Evolutionary conservation across 805 yeast genomes (phyloP), one percentile per base, ranked within the genome.

Genomic region (Cyberlindnera petersonii): DNA sequence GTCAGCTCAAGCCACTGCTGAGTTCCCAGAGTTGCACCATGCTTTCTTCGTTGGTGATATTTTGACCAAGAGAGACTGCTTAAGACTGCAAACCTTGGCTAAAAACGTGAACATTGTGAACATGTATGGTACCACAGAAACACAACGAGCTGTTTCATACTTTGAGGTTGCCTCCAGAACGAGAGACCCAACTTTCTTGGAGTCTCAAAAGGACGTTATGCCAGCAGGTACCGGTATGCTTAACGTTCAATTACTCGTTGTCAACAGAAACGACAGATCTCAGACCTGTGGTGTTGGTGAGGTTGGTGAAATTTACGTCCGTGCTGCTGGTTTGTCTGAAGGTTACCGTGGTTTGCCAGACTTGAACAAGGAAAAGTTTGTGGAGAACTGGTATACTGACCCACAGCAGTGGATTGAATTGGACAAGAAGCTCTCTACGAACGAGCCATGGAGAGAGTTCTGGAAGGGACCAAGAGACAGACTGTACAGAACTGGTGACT

Each of bases 71-170:
- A 82, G 98, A 66, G 99, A 94, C 64, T 93, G 98, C 65, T 68
- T 86, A 50, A 77, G 97, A 56, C 72, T 93, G 52, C 99, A 93
- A 62, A 78, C 93, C 1, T 72, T 93, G 53, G 98, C 98, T 11
- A 80, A 80, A 59, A 91, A 93, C 56, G 94, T 86, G 39, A 69
- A 64, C 59, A 91, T 93, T 57, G 94, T 93, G 50, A 93, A 93
- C 66, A 93, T 93, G 99, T 93, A 93, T 62, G 99, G 99, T 56
- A 93, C 99, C 27, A 93, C 99, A 9, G 99, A 93, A 64, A 93
- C 99, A 13, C 99, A 94, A 70, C 78, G 99, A 59, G 93, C 99
- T 2, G 99, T 93, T 19, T 89, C 98, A 0, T 93, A 77, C 65
- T 94, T 77, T 65, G 94, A 87, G 60, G 91, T 94, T 46, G 79